Evolutionary conservation across 179 eudicot species (phyloP), one percentile per base, ranked within the genome.

Genomic region (Beta corolliflora): DNA sequence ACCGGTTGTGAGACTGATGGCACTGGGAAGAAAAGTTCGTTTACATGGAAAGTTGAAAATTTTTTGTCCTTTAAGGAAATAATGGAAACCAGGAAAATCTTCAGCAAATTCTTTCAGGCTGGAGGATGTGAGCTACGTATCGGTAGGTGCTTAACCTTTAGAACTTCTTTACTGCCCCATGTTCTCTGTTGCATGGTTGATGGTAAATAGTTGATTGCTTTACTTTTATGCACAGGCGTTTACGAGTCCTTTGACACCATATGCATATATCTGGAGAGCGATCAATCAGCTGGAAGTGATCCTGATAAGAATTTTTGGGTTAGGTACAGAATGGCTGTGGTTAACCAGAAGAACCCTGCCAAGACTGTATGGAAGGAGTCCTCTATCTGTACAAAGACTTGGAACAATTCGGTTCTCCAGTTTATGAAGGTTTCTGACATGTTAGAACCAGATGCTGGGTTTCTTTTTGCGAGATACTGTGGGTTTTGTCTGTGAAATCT

Each of bases 301-400:
- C 94, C 98, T 52, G 99, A 96, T 82, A 94, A 94, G 84, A 96
- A 96, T 88, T 96, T 94, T 85, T 96, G 99, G 99, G 99, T 96
- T 80, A 89, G 85, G 85, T 96, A 96, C 88, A 90, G 92, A 85
- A 96, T 96, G 98, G 98, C 97, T 77, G 92, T 96, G 79, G 89
- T 92, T 79, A 96, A 96, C 81, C 99, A 96, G 89, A 96, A 96
- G 83, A 92, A 90, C 83, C 87, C 94, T 65, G 83, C 93, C 59
- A 96, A 91, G 87, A 96, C 99, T 72, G 93, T 94, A 70, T 94
- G 97, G 97, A 96, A 96, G 86, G 99, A 94, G 89, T 96, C 98
- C 66, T 96, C 99, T 72, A 96, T 96, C 71, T 96, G 99, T 86
- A 96, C 98, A 60, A 96, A 91, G 84, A 96, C 99, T 19, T 96